phyloP scores from a whole-genome alignment of 257 asterid genomes.

The Cinchona pubescens region DNA sequence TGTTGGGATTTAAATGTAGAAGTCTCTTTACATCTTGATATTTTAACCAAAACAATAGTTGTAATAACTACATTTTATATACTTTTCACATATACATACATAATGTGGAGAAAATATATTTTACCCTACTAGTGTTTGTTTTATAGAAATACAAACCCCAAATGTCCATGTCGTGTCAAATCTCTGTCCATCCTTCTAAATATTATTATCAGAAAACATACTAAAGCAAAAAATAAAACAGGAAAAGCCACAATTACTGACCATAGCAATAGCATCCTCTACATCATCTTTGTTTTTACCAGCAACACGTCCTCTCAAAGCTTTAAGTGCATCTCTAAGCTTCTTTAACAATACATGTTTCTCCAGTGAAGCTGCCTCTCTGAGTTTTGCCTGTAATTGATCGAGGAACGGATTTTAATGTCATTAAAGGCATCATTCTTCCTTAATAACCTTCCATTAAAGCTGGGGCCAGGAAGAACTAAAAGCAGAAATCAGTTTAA shows the following conservation, averaged over 20 bases:
- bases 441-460: background rate
- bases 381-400: conserved; percentile 65
- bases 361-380: conserved; percentile 86
- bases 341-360: conserved; percentile 85
- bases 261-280: conserved; percentile 91
- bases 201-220: background rate
- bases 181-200: background rate
- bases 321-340: conserved; percentile 87
- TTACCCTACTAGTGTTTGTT: conserved; percentile 2
- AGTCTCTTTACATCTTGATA: background rate
- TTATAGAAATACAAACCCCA: background rate
- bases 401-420: conserved; percentile 8
- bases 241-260: conserved; percentile 29
- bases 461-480: background rate
- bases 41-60: background rate
- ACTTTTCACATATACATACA: background rate
- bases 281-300: conserved; percentile 87
- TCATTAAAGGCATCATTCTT: background rate
- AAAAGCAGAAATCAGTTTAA: background rate
- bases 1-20: background rate
- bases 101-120: background rate
- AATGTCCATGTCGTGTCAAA: background rate
- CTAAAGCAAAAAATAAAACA: background rate
- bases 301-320: conserved; percentile 75
- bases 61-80: background rate